Evolutionary conservation across 139 green algal genomes (phyloP).

Genomic region (Chlorella sp.): DNA sequence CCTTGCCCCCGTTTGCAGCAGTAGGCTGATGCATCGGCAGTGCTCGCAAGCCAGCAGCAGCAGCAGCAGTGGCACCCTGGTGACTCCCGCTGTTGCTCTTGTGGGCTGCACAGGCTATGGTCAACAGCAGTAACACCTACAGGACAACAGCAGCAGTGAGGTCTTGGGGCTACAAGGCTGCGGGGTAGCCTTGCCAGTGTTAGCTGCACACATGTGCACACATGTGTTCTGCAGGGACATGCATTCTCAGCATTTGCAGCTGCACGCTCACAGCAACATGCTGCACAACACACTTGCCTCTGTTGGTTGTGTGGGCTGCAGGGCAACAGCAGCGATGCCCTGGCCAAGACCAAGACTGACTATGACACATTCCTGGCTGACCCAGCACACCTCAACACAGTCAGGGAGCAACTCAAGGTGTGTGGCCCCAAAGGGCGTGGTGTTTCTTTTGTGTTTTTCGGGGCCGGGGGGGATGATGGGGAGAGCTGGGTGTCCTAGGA

Average conservation of each 20-base stretch:
- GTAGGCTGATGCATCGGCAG: background rate
- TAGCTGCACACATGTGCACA: background rate
- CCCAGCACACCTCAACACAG: background rate
- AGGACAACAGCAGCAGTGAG: background rate
- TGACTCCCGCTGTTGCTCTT: too few relatives aligned
- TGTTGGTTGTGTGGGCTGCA: background rate
- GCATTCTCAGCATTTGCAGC: background rate
- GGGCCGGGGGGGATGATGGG: too few relatives aligned
- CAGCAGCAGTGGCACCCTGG: too few relatives aligned
- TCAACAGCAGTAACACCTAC: background rate
- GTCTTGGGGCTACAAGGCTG: too few relatives aligned
- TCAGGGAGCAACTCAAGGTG: slow-evolving; percentile 10
- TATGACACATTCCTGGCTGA: slow-evolving; percentile 57
- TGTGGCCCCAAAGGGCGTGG: too few relatives aligned
- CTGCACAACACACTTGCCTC: too few relatives aligned
- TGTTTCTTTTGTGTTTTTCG: too few relatives aligned
- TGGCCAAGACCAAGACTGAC: slow-evolving; percentile 58
- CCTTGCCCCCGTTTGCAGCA: background rate
- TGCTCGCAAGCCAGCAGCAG: too few relatives aligned
- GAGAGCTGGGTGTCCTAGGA: too few relatives aligned
- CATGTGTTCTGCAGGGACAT: background rate
- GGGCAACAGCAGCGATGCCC: slow-evolving; percentile 35
- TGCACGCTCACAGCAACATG: too few relatives aligned
- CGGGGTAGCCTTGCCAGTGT: background rate
- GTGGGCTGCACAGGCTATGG: too few relatives aligned